Conservation (phyloP, 2,329 filamentous ascomycete species). For the Orbilia brochopaga region DNA sequence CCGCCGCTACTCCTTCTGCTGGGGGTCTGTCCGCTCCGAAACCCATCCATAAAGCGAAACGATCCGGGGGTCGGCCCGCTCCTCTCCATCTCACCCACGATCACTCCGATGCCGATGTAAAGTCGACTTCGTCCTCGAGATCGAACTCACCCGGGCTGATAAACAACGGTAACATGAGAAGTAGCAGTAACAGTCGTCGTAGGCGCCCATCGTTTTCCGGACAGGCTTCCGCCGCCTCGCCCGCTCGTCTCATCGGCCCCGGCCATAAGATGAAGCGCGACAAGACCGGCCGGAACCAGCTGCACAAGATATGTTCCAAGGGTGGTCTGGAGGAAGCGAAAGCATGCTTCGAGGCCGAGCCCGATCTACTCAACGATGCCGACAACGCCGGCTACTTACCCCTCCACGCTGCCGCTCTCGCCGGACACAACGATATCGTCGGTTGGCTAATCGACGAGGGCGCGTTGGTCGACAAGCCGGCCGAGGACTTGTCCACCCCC, state of each 20-base stretch:
- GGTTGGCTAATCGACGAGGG: constrained; percentile 82
- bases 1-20: constrained; percentile 3
- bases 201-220: constrained; percentile 40
- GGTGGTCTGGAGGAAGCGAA: constrained; percentile 82
- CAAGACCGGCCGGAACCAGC: constrained; percentile 85
- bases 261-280: constrained; percentile 84
- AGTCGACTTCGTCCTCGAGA: constrained; percentile 43
- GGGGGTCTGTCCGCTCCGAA: not conserved
- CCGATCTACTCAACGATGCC: constrained; percentile 83
- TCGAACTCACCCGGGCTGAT: constrained; percentile 33
- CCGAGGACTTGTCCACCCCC: constrained; percentile 84
- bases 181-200: constrained; percentile 14
- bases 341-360: constrained; percentile 74
- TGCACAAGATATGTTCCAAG: constrained; percentile 87
- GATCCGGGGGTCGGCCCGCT: constrained; percentile 26
- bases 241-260: constrained; percentile 41
- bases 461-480: constrained; percentile 81
- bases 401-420: constrained; percentile 86
- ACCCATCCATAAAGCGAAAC: constrained; percentile 35
- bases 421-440: constrained; percentile 85
- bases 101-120: constrained; percentile 37
- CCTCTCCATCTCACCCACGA: constrained; percentile 29
- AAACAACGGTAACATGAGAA: not conserved
- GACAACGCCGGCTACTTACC: constrained; percentile 98
- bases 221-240: constrained; percentile 24